Percentiles rank a stretch among this genome's conserved stretches.
Evolutionary conservation across 202 grass and related monocot genomes (phyloP).

Genomic region (Thinopyrum obtusiflorum): DNA sequence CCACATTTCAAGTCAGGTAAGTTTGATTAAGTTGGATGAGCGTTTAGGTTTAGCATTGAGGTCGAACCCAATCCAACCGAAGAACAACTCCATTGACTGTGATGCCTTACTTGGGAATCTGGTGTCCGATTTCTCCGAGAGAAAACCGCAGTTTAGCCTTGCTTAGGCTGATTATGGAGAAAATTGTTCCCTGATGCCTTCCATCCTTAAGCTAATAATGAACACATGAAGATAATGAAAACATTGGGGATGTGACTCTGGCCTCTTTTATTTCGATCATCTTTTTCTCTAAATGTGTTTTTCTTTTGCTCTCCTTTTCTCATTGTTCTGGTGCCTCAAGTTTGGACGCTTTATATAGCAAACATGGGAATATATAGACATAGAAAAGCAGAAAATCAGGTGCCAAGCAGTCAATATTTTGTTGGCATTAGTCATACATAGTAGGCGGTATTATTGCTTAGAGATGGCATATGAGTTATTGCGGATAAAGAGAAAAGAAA

Average conservation of each 20-base stretch:
- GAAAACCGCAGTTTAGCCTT: not conserved
- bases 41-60: too few relatives aligned
- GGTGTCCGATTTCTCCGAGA: too few relatives aligned
- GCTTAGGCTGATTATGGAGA: not conserved
- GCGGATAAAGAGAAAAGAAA: not conserved
- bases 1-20: too few relatives aligned
- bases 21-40: too few relatives aligned
- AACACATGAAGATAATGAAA: not conserved
- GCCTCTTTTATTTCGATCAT: not conserved
- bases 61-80: too few relatives aligned
- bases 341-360: not conserved
- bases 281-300: not conserved
- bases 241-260: not conserved
- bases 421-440: not conserved
- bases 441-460: not conserved
- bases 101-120: too few relatives aligned
- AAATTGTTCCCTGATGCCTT: not conserved
- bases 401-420: not conserved
- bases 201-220: not conserved
- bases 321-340: not conserved
- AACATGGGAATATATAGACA: not conserved
- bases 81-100: too few relatives aligned
- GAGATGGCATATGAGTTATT: not conserved
- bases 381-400: not conserved
- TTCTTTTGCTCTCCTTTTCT: not conserved